Percentiles rank a stretch among this genome's conserved stretches.
Evolutionary conservation across 2,329 filamentous ascomycete species (phyloP).

Genomic region (Diaporthe ampelina): DNA sequence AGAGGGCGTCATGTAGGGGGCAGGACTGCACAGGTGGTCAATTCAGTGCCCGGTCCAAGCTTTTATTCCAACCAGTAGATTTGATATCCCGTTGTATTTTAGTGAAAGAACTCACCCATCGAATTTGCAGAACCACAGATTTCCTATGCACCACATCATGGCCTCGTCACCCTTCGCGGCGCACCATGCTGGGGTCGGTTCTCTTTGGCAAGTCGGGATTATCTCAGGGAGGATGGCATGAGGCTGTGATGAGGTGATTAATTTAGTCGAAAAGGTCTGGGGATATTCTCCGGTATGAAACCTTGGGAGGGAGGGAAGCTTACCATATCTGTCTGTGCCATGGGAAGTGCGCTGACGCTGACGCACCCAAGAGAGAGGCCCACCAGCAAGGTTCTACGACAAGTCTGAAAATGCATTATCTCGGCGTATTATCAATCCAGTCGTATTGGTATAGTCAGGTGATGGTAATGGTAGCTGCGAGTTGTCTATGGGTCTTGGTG

Average conservation of each 20-base stretch:
- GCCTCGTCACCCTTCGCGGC: neutral
- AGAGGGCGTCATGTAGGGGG: neutral
- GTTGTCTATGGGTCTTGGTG: neutral
- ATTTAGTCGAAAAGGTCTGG: neutral
- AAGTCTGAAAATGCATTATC: neutral
- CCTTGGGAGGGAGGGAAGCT: neutral
- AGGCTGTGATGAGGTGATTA: neutral
- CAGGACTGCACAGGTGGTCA: neutral
- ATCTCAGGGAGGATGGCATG: neutral
- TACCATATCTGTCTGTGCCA: neutral
- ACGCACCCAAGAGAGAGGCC: neutral
- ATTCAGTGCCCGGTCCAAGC: neutral
- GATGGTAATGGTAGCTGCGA: neutral
- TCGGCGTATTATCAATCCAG: neutral
- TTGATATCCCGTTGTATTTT: too few species aligned
- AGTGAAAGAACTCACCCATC: neutral
- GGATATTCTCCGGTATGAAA: neutral
- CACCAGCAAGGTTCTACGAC: neutral
- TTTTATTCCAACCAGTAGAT: neutral
- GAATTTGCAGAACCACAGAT: neutral
- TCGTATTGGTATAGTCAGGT: neutral
- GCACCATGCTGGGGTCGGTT: slow-evolving; percentile 7
- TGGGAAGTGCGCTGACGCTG: neutral
- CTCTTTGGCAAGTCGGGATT: neutral
- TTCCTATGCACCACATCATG: slow-evolving; percentile 11